Conservation (phyloP, 78 protist species). For the Anaeramoeba ignava region DNA sequence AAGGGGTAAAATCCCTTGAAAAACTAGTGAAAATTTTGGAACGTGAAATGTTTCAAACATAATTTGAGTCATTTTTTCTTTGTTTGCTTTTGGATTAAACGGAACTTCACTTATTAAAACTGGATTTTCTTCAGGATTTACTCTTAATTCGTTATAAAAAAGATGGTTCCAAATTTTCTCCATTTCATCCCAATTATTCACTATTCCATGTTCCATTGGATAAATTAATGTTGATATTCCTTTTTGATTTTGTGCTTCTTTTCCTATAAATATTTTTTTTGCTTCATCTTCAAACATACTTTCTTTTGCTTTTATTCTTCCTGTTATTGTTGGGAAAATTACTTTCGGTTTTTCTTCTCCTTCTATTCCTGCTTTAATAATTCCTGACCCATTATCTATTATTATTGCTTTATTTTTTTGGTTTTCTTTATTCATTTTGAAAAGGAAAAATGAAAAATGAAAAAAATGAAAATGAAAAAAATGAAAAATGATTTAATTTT, state of each 20-base stretch:
- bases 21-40: neutral
- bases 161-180: neutral
- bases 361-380: neutral
- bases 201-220: neutral
- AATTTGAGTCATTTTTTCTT: neutral
- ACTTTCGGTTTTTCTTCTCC: neutral
- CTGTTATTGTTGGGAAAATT: neutral
- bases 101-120: neutral
- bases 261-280: neutral
- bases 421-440: no score
- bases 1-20: neutral
- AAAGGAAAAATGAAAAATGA: no score
- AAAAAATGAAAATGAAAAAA: no score
- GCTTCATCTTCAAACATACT: neutral
- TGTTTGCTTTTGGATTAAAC: neutral
- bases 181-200: neutral
- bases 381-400: neutral
- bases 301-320: neutral
- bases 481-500: no score
- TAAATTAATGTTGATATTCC: neutral
- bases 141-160: constrained; percentile 1
- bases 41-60: neutral
- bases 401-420: no score
- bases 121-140: neutral
- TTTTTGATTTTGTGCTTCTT: neutral